Base-by-base conservation (phyloP, 768 basidiomycete species). In the Trametes punicea region DNA sequence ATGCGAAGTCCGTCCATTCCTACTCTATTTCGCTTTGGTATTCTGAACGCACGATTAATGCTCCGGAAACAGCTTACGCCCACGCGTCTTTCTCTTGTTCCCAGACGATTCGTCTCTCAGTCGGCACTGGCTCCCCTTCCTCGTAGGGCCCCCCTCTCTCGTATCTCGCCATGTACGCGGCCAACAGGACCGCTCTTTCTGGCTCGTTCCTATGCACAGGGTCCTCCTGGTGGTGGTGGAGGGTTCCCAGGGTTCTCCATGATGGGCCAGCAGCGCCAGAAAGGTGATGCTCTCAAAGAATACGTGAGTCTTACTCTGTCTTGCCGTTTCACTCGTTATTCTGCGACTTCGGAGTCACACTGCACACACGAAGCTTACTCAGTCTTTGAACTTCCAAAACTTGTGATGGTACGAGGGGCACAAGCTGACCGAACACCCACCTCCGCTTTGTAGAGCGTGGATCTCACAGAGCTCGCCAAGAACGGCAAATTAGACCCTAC, bases 401-500 rank as follows among this genome's bases (percentile, higher is more conserved):
- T n/a, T n/a, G n/a, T n/a, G n/a, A n/a, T n/a, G n/a, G n/a, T n/a
- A n/a, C n/a, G n/a, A n/a, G n/a, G n/a, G n/a, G n/a, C n/a, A n/a
- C n/a, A 38, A 38, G 36, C 8, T 15, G 2, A 8, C 36, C 18
- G 9, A 38, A 15, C 5, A 38, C 8, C 16, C 3, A 1, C 36
- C 6, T n/a, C 34, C 25, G 6, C 26, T 0, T 20, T 26, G 0
- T 33, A 92, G 90, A 90, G 89, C 60, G 75, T 85, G 2, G 93
- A 96, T 65, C 70, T 95, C 25, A 97, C 92, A 0, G 85, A 93
- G 62, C 74, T 93, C 64, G 93, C 93, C 2, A 81, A 76, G 61
- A 75, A 86, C 30, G 93, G 94, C 26, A 93, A 94, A 67, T 75
- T 96, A 2, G 93, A 97, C 69, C 93, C 93, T 0, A 86, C 84